Percentiles rank a stretch among this genome's conserved stretches.
Evolutionary conservation across 2,329 filamentous ascomycete species (phyloP).

Genomic region (Rutstroemia sp.): DNA sequence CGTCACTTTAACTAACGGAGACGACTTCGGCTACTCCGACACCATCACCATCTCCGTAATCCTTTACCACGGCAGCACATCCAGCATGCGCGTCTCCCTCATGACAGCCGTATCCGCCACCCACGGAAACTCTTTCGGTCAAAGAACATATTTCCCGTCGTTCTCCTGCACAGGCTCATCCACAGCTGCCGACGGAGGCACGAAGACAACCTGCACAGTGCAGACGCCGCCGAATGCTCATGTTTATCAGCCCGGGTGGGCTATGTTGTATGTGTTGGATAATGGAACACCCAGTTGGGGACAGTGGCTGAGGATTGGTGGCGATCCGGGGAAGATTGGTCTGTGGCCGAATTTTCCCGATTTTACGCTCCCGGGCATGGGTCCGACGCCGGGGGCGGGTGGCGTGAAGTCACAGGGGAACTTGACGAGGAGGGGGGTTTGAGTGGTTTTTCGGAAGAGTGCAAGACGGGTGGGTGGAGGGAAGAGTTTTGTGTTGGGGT

Average conservation of each 20-base stretch:
- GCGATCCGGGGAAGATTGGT: slow-evolving; percentile 52
- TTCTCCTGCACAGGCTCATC: slow-evolving; percentile 17
- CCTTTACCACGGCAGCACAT: neutral
- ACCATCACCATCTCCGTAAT: neutral
- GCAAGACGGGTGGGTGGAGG: too few relatives aligned
- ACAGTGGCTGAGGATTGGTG: slow-evolving; percentile 58
- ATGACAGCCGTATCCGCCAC: slow-evolving; percentile 28
- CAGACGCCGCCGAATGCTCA: slow-evolving; percentile 49
- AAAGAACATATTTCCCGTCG: slow-evolving; percentile 52
- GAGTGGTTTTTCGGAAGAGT: neutral
- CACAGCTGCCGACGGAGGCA: slow-evolving; percentile 19
- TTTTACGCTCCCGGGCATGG: slow-evolving; percentile 26
- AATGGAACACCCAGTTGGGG: slow-evolving; percentile 53
- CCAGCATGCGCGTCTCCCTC: neutral
- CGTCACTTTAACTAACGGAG: slow-evolving; percentile 39
- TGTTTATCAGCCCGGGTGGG: slow-evolving; percentile 55
- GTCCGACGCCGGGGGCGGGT: neutral
- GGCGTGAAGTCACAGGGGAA: neutral
- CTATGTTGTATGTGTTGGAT: slow-evolving; percentile 56
- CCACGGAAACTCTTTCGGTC: slow-evolving; percentile 61
- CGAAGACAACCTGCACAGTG: slow-evolving; percentile 5
- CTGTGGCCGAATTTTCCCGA: slow-evolving; percentile 49
- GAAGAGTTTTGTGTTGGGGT: too few relatives aligned
- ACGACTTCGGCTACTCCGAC: slow-evolving; percentile 4
- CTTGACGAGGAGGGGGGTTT: neutral